Percentiles rank a stretch among this genome's conserved stretches.
These are phyloP conservation scores for Trichoderma asperellum DNA, from an alignment of 2,329 filamentous ascomycete species.

Conservation along the genomic window DNA sequence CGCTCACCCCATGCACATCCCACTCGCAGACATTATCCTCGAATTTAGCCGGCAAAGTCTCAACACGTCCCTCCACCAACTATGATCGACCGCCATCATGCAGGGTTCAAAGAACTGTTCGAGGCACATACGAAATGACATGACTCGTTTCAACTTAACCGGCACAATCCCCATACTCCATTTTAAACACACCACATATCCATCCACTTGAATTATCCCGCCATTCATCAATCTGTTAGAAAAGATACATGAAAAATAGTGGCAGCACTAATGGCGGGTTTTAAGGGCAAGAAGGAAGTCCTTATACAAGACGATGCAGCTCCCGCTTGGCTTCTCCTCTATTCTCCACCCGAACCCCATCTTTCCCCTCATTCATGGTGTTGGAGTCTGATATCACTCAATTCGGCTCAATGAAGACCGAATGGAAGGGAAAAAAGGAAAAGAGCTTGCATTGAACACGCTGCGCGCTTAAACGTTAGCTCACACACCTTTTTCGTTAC, in stretches of 20 bases:
- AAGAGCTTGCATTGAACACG: conserved; percentile 8
- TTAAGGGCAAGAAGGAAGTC: not conserved
- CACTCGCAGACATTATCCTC: conserved; percentile 6
- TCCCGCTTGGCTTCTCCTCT: conserved; percentile 12
- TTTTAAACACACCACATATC: not conserved
- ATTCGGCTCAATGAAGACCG: conserved; percentile 23
- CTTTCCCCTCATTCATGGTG: conserved; percentile 24
- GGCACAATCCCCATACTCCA: not conserved
- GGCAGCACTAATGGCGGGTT: not conserved
- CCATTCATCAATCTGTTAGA: not conserved
- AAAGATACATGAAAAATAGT: not conserved
- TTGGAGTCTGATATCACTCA: conserved; percentile 25
- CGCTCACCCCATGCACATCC: not conserved
- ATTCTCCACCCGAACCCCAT: conserved; percentile 19
- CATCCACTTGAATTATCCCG: conserved; percentile 4
- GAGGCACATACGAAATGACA: not conserved
- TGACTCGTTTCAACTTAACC: not conserved
- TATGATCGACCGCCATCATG: conserved; percentile 12
- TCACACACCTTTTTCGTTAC: not conserved
- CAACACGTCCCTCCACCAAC: not conserved
- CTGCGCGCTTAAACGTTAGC: conserved; percentile 1
- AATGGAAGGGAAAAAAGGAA: not conserved
- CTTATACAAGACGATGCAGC: not conserved
- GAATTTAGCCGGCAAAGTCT: conserved; percentile 22
- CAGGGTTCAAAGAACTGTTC: conserved; percentile 3